Evolutionary conservation across 768 basidiomycete species (phyloP).

Genomic region (Kwoniella botswanensis): DNA sequence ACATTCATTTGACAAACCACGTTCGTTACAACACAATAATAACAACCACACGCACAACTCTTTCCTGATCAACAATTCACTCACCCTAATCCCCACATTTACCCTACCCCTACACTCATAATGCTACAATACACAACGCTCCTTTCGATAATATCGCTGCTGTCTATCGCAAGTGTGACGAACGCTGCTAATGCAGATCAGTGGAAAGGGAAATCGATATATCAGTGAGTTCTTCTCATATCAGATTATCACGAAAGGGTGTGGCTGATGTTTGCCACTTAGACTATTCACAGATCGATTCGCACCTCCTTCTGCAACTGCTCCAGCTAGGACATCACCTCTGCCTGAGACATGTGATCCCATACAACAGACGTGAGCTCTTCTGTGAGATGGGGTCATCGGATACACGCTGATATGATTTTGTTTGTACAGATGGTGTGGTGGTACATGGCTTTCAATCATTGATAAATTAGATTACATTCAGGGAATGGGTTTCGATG

Average conservation of each 20-base stretch:
- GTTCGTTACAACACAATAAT: slow-evolving; percentile 2
- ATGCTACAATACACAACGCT: slow-evolving; percentile 22
- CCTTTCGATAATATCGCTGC: slow-evolving; percentile 21
- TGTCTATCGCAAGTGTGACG: slow-evolving; percentile 16
- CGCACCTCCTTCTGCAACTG: slow-evolving; percentile 67
- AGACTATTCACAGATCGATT: slow-evolving; percentile 75
- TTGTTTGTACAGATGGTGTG: slow-evolving; percentile 64
- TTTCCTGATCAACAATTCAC: not conserved
- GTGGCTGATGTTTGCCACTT: not conserved
- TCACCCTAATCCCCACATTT: too few species aligned
- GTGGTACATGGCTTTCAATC: slow-evolving; percentile 77
- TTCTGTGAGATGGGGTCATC: not conserved
- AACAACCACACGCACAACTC: not conserved
- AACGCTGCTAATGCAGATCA: slow-evolving; percentile 44
- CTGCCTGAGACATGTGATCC: slow-evolving; percentile 63
- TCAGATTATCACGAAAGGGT: not conserved
- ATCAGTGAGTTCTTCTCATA: slow-evolving; percentile 64
- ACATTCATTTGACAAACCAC: slow-evolving; percentile 7
- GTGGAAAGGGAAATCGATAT: slow-evolving; percentile 74
- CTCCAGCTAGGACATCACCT: slow-evolving; percentile 56
- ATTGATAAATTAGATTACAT: slow-evolving; percentile 81
- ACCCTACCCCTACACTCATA: not conserved
- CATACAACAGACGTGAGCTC: slow-evolving; percentile 62
- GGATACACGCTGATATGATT: not conserved
- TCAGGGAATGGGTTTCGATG: slow-evolving; percentile 74